Conservation (phyloP, 164 flowering plant genomes). For the Stephania yunnanensis region DNA sequence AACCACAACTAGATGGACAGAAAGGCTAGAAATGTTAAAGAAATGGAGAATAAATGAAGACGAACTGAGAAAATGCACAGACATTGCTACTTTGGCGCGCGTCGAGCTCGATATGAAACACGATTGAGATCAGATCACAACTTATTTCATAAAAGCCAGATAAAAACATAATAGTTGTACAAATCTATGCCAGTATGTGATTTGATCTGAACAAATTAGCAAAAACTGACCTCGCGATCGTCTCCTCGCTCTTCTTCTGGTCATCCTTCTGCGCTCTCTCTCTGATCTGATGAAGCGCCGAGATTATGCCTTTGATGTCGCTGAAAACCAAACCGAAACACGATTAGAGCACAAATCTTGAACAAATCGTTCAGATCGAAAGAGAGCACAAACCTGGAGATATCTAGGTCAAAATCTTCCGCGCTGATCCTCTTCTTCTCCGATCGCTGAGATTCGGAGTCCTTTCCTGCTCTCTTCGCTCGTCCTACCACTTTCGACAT, state of each 20-base stretch:
- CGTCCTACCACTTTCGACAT: conserved; percentile 48
- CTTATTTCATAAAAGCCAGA: background rate
- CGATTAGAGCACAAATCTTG: background rate
- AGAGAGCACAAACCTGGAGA: conserved; percentile 41
- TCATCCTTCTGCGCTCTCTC: conserved; percentile 82
- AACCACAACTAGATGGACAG: background rate
- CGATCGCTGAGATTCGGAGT: conserved; percentile 28
- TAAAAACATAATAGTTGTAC: background rate
- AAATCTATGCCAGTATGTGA: background rate
- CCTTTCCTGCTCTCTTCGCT: conserved; percentile 40
- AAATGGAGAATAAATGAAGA: background rate
- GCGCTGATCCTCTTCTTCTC: conserved; percentile 33
- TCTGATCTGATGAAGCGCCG: conserved; percentile 70
- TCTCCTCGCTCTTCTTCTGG: conserved; percentile 84
- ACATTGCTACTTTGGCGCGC: too few species aligned
- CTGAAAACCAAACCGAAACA: conserved; percentile 33
- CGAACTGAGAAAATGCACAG: background rate
- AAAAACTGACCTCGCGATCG: conserved; percentile 61
- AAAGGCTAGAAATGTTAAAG: background rate
- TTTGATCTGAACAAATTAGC: conserved; percentile 5
- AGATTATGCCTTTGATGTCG: conserved; percentile 74
- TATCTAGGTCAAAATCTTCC: conserved; percentile 53
- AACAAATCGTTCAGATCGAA: background rate
- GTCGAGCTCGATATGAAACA: too few species aligned
- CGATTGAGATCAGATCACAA: too few species aligned